These are phyloP conservation scores for Triticum turgidum DNA, from an alignment of 176 grass and related monocot species.

Conservation along the genomic window DNA sequence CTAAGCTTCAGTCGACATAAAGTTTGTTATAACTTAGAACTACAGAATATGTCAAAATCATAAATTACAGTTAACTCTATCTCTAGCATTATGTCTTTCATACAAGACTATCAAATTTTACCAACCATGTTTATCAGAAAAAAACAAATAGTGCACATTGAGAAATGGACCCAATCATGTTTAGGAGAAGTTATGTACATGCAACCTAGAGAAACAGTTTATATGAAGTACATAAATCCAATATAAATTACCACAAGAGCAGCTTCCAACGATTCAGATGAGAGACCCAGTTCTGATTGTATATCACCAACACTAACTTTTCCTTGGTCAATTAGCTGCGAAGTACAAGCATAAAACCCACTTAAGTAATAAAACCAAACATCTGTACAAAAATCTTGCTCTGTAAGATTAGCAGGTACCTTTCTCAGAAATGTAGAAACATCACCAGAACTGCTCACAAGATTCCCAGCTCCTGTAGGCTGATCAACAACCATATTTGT, in stretches of 20 bases:
- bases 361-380: constrained; percentile 14
- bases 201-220: background rate
- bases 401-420: constrained; percentile 44
- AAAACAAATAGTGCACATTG: background rate
- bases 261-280: constrained; percentile 67
- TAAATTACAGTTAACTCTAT: background rate
- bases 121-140: background rate
- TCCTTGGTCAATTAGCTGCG: constrained; percentile 78
- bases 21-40: background rate
- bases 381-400: constrained; percentile 6
- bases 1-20: background rate
- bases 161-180: background rate
- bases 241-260: constrained; percentile 85
- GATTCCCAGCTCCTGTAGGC: constrained; percentile 31
- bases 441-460: constrained; percentile 51
- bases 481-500: constrained; percentile 47
- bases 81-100: background rate
- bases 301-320: constrained; percentile 68
- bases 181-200: background rate
- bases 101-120: constrained; percentile 15
- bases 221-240: constrained; percentile 3
- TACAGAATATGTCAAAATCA: constrained; percentile 1
- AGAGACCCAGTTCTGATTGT: constrained; percentile 66
- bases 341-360: constrained; percentile 32
- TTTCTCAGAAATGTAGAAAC: constrained; percentile 65